phyloP scores from a whole-genome alignment of 2,329 filamentous ascomycete species.

The Pyrenophora tritici-repentis region DNA sequence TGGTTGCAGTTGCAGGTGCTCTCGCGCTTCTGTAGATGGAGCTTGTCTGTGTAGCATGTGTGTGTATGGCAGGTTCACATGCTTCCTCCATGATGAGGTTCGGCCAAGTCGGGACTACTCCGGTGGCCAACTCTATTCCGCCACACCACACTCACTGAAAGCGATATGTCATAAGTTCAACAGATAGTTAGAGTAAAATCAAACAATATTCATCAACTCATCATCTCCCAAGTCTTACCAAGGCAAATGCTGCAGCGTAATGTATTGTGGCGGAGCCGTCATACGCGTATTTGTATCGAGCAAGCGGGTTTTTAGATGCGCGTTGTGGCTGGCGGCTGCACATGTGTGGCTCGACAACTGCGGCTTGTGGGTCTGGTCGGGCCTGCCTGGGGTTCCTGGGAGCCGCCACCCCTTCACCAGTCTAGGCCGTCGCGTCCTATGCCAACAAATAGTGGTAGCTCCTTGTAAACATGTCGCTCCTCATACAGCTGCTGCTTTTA shows the following conservation, averaged over 20 bases:
- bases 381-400: constrained; percentile 8
- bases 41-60: neutral
- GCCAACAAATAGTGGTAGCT: constrained; percentile 6
- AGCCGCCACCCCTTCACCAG: constrained; percentile 2
- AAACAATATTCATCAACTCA: neutral
- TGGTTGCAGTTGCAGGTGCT: constrained; percentile 29
- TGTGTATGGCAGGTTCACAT: neutral
- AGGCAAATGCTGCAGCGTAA: neutral
- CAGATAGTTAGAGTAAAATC: too few species aligned
- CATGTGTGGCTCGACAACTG: neutral
- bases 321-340: too few species aligned
- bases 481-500: neutral
- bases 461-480: constrained; percentile 9
- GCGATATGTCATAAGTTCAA: neutral
- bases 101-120: neutral
- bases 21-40: constrained; percentile 29
- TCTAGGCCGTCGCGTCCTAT: constrained; percentile 6
- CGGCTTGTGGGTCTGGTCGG: constrained; percentile 15
- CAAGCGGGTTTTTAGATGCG: neutral
- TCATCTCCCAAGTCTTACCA: neutral
- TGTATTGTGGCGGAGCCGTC: neutral
- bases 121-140: neutral
- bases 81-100: neutral
- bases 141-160: neutral
- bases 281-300: constrained; percentile 6